These are phyloP conservation scores for Tulasnella sp. DNA, from an alignment of 768 basidiomycete species.

Conservation along the genomic window DNA sequence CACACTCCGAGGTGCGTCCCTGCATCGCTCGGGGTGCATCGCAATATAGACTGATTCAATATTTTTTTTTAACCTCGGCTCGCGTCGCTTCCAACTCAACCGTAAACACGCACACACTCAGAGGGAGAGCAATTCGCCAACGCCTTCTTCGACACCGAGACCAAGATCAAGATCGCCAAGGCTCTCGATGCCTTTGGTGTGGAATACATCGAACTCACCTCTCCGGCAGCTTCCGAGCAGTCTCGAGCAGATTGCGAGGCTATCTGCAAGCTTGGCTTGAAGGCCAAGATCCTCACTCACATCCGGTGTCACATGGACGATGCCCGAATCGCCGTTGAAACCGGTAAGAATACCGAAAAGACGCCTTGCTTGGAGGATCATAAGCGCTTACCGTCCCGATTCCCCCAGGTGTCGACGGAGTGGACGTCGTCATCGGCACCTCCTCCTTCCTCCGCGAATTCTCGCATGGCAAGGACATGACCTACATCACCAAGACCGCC, in stretches of 20 bases:
- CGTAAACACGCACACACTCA: constrained; percentile 38
- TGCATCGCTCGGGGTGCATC: neutral
- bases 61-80: neutral
- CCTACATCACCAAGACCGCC: constrained; percentile 98
- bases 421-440: constrained; percentile 98
- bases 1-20: constrained; percentile 76
- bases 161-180: constrained; percentile 98
- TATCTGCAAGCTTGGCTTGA: constrained; percentile 97
- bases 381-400: neutral
- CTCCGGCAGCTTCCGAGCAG: constrained; percentile 95
- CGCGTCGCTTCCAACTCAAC: neutral
- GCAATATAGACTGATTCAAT: constrained; percentile 10
- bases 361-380: neutral
- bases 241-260: constrained; percentile 91
- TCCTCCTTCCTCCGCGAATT: constrained; percentile 99
- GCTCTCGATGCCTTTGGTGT: constrained; percentile 98
- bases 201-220: constrained; percentile 99
- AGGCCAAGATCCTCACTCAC: constrained; percentile 95
- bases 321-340: constrained; percentile 96
- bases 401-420: constrained; percentile 87
- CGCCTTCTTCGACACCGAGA: constrained; percentile 99
- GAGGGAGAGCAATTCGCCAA: constrained; percentile 99
- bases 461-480: constrained; percentile 99
- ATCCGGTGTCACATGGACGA: constrained; percentile 99
- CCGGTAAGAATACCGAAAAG: constrained; percentile 52